Evolutionary conservation across 164 flowering plant species (phyloP).

Genomic region (Sedum album): DNA sequence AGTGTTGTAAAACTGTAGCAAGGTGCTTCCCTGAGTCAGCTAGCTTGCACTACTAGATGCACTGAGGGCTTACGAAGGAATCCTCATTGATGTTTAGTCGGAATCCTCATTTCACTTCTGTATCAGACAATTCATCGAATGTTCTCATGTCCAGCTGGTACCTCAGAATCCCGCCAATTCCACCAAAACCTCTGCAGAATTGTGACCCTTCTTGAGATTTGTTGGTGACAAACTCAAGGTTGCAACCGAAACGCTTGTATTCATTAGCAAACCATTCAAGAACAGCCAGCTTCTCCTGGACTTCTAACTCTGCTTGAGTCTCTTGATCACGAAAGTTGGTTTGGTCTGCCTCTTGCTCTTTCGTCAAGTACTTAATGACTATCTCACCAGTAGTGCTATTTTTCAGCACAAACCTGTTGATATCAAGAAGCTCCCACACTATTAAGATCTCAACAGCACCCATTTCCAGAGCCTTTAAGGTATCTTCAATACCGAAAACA

Average conservation of each 20-base stretch:
- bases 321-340: slow-evolving; percentile 13
- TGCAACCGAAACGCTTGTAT: background rate
- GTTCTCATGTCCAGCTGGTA: background rate
- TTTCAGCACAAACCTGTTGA: slow-evolving; percentile 8
- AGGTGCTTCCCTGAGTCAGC: background rate
- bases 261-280: background rate
- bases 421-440: slow-evolving; percentile 12
- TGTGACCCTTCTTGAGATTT: background rate
- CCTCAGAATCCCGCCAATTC: background rate
- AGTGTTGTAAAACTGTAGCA: background rate
- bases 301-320: slow-evolving; percentile 11
- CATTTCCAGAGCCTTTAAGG: background rate
- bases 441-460: slow-evolving; percentile 12
- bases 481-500: slow-evolving; percentile 1
- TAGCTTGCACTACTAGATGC: background rate
- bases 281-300: slow-evolving; percentile 12
- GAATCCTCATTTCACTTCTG: background rate
- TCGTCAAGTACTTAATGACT: slow-evolving; percentile 7
- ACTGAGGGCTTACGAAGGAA: background rate
- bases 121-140: slow-evolving; percentile 8
- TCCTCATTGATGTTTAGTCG: background rate
- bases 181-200: background rate
- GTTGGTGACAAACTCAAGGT: background rate
- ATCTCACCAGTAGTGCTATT: slow-evolving; percentile 10
- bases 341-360: slow-evolving; percentile 12